phyloP scores from a whole-genome alignment of 2,329 filamentous ascomycete species.

The Pseudogymnoascus verrucosus region DNA sequence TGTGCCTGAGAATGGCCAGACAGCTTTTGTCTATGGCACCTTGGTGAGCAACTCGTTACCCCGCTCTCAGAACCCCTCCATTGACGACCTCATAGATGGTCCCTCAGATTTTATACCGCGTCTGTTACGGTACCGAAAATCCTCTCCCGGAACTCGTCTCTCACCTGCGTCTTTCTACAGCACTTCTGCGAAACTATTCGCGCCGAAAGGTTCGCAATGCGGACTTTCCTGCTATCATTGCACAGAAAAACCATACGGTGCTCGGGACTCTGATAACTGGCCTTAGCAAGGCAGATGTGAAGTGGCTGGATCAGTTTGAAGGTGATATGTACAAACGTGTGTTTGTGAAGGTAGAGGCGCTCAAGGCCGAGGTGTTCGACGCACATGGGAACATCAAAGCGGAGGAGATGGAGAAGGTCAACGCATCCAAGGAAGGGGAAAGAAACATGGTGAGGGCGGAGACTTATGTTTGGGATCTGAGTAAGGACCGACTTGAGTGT shows the following conservation, averaged over 20 bases:
- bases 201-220: slow-evolving; percentile 60
- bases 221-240: slow-evolving; percentile 76
- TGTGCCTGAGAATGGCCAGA: neutral
- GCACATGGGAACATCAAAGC: slow-evolving; percentile 20
- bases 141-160: slow-evolving; percentile 13
- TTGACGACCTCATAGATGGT: neutral
- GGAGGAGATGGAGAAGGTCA: slow-evolving; percentile 13
- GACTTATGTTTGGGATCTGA: slow-evolving; percentile 56
- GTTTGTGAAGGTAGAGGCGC: slow-evolving; percentile 44
- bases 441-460: slow-evolving; percentile 45
- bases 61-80: neutral
- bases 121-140: slow-evolving; percentile 5
- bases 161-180: slow-evolving; percentile 59
- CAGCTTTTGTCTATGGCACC: slow-evolving; percentile 6
- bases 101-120: neutral
- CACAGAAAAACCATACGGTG: slow-evolving; percentile 49
- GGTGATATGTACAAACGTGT: slow-evolving; percentile 45
- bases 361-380: slow-evolving; percentile 19
- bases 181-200: slow-evolving; percentile 64
- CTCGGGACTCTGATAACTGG: slow-evolving; percentile 71
- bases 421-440: slow-evolving; percentile 26
- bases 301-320: slow-evolving; percentile 74
- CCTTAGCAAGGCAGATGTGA: slow-evolving; percentile 67
- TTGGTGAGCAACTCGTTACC: neutral
- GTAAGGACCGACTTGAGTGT: slow-evolving; percentile 49